A percentile compares a stretch with the other conserved stretches of the same genome.
Conservation (phyloP, 352 stramenopile genomes). For the Phytophthora uliginosa region DNA sequence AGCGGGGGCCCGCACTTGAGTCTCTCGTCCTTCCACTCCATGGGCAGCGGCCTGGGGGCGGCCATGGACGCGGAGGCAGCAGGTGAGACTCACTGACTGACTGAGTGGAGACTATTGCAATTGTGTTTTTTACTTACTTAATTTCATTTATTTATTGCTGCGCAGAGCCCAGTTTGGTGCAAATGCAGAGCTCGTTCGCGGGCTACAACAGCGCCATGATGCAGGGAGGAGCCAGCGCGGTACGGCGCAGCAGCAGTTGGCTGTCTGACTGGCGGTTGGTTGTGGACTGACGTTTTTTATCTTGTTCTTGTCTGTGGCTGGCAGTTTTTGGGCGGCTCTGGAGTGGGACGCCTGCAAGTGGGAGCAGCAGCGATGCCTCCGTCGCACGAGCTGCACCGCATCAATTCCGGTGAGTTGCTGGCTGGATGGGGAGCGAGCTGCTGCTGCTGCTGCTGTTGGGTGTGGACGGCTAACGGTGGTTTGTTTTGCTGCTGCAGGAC, state of each 20-base stretch:
- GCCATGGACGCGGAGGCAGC: slow-evolving; percentile 38
- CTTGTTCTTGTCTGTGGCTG: slow-evolving; percentile 7
- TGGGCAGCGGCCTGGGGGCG: slow-evolving; percentile 46
- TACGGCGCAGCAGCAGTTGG: slow-evolving; percentile 19
- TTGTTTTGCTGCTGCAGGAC: slow-evolving; percentile 53
- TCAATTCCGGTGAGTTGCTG: slow-evolving; percentile 59
- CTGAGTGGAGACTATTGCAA: no score
- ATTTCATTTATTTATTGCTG: background rate
- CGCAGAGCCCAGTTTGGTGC: slow-evolving; percentile 23
- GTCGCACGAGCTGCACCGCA: slow-evolving; percentile 68
- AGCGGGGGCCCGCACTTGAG: slow-evolving; percentile 42
- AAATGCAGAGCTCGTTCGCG: slow-evolving; percentile 42
- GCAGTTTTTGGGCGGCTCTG: slow-evolving; percentile 66
- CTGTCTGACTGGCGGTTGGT: no score
- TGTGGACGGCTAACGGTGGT: slow-evolving; percentile 9
- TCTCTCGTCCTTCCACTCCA: slow-evolving; percentile 64
- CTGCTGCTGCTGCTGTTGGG: background rate
- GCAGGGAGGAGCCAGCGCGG: slow-evolving; percentile 44
- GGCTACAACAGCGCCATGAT: slow-evolving; percentile 64
- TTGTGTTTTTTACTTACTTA: background rate
- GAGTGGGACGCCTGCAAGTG: slow-evolving; percentile 44
- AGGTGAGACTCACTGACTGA: background rate
- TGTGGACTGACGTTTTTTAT: background rate
- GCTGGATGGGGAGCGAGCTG: background rate
- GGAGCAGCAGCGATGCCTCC: slow-evolving; percentile 35